Conservation (phyloP, 306 rosid genomes). For the Dryas drummondii region DNA sequence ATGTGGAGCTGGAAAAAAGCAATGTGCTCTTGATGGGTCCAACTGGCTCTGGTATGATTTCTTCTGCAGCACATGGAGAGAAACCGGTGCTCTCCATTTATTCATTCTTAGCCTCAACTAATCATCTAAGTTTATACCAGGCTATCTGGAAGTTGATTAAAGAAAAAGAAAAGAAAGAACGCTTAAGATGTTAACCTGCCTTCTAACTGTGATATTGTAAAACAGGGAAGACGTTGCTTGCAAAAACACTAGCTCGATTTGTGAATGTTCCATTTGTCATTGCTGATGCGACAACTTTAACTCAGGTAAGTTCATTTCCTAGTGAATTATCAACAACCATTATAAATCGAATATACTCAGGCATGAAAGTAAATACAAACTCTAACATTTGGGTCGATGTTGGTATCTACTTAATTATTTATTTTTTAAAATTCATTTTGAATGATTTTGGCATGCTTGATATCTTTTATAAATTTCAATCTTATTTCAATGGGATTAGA, state of each 20-base stretch:
- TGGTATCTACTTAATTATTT: slow-evolving; percentile 14
- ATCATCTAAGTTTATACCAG: neutral
- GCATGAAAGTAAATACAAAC: neutral
- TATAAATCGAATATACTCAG: slow-evolving; percentile 10
- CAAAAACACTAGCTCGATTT: slow-evolving; percentile 92
- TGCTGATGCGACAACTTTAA: slow-evolving; percentile 95
- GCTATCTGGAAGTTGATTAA: slow-evolving; percentile 1
- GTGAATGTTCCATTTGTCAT: slow-evolving; percentile 97
- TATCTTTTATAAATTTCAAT: neutral
- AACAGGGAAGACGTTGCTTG: slow-evolving; percentile 95
- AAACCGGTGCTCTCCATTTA: slow-evolving; percentile 15
- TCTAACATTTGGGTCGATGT: neutral
- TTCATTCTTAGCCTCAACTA: slow-evolving; percentile 5
- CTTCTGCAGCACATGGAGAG: slow-evolving; percentile 19
- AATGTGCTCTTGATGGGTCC: slow-evolving; percentile 98
- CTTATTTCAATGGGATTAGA: neutral
- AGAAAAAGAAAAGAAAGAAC: neutral
- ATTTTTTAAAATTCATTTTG: slow-evolving; percentile 10
- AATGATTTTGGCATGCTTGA: neutral
- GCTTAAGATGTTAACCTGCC: slow-evolving; percentile 3
- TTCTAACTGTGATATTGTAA: slow-evolving; percentile 38
- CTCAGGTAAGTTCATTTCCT: slow-evolving; percentile 64
- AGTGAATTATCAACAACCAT: slow-evolving; percentile 20
- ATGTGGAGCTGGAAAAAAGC: slow-evolving; percentile 94
- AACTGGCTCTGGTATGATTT: slow-evolving; percentile 83